Conservation (phyloP, 352 stramenopile genomes). For the Thraustochytrium striatum region DNA sequence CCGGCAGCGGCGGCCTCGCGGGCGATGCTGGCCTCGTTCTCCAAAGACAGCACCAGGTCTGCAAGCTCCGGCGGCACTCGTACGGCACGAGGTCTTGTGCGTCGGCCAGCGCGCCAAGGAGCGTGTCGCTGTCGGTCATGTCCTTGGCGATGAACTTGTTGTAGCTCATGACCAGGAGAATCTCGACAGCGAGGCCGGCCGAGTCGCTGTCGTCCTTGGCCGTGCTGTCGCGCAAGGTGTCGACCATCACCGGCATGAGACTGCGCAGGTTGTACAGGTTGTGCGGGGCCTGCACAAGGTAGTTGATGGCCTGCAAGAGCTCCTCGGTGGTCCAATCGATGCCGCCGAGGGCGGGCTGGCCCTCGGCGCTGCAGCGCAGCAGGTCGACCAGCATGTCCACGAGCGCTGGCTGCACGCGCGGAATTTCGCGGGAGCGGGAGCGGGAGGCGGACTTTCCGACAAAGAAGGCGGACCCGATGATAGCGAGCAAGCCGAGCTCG, state of each 20-base stretch:
- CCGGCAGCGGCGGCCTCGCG: too few species aligned
- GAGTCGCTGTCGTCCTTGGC: background rate
- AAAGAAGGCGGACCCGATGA: constrained; percentile 27
- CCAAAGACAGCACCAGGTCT: too few species aligned
- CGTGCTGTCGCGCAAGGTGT: background rate
- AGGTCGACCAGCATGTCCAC: background rate
- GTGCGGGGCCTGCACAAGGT: constrained; percentile 7
- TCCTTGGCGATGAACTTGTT: too few species aligned
- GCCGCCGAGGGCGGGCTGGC: background rate
- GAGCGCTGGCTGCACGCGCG: background rate
- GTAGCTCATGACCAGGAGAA: constrained; percentile 21
- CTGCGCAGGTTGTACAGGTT: background rate
- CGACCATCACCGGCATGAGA: background rate
- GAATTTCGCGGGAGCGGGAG: constrained; percentile 9
- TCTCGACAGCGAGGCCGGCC: background rate
- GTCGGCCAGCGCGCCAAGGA: too few species aligned
- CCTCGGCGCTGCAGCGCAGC: background rate
- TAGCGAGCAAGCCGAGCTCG: constrained; percentile 18
- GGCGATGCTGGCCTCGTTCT: too few species aligned
- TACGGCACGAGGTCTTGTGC: too few species aligned
- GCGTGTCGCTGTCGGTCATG: too few species aligned
- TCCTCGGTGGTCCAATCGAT: constrained; percentile 7
- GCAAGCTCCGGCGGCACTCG: too few species aligned
- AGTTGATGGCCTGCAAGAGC: constrained; percentile 22
- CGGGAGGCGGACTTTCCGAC: background rate